Evolutionary conservation across 768 basidiomycete species (phyloP).

Genomic region (Trametes sanguinea): DNA sequence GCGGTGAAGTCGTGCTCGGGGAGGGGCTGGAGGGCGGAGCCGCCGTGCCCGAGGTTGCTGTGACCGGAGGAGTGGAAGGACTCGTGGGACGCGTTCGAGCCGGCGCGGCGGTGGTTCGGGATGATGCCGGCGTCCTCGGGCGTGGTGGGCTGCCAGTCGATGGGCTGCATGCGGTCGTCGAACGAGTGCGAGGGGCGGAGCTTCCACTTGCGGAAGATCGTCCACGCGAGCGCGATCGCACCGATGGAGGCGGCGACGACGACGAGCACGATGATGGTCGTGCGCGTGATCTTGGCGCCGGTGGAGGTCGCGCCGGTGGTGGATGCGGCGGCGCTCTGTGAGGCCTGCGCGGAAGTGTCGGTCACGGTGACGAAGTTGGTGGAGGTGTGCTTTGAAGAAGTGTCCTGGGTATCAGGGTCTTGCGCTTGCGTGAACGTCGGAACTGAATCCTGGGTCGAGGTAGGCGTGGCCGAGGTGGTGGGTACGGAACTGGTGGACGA

Average conservation of each 20-base stretch:
- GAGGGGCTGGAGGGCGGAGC: constrained; percentile 43
- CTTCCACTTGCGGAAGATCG: constrained; percentile 91
- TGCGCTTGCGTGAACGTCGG: constrained; percentile 3
- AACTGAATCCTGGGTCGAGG: background rate
- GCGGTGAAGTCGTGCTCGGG: constrained; percentile 81
- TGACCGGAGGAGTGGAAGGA: constrained; percentile 64
- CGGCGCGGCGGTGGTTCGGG: constrained; percentile 53
- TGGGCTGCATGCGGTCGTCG: constrained; percentile 82
- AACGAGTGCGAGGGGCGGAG: constrained; percentile 79
- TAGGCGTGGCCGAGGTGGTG: constrained; percentile 5
- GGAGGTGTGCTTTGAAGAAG: constrained; percentile 8
- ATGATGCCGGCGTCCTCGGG: constrained; percentile 47
- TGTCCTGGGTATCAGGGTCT: constrained; percentile 20
- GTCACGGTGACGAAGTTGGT: constrained; percentile 18
- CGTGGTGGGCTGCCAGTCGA: constrained; percentile 80
- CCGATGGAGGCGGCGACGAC: constrained; percentile 69
- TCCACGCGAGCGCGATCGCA: constrained; percentile 77
- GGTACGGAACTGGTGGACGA: constrained; percentile 6
- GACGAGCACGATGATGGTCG: constrained; percentile 63
- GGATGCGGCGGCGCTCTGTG: constrained; percentile 23
- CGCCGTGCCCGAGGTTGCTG: constrained; percentile 32
- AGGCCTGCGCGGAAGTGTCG: constrained; percentile 31
- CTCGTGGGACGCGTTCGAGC: constrained; percentile 55
- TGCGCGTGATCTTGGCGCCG: constrained; percentile 43
- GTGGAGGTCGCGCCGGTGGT: constrained; percentile 29